Base-by-base conservation (phyloP, 1,284 basidiomycete species). In the Cutaneotrichosporon mucoides region DNA sequence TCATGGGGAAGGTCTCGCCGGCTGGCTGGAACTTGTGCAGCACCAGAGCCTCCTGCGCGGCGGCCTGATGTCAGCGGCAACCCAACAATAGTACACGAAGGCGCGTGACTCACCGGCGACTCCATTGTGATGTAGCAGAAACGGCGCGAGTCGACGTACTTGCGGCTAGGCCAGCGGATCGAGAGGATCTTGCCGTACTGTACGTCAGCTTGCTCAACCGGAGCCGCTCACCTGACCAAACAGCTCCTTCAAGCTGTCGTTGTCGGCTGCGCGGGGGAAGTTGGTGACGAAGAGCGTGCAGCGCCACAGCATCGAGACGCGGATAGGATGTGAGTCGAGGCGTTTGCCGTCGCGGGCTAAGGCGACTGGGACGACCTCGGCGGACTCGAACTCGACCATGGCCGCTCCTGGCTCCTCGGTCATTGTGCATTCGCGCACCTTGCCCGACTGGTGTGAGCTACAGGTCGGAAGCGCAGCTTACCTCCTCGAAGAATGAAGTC, bases 261-360 rank as follows among this genome's bases (percentile, higher is more conserved):
- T 93, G 68, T 95, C 90, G n/a, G 84, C 83, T 12, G 83, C 83
- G 70, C 91, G 89, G 0, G 92, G 87, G 79, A 98, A 99, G 78
- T 99, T 99, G 11, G 96, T 97, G 46, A 98, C 87, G 76, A 94
- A 99, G 4, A 99, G 79, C 2, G 95, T 99, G 4, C 92, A 95
- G 64, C 88, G 85, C 90, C 92, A 97, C 5, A 91, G 92, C 55
- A 96, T 82, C 71, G 91, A 85, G 1, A 99, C 91, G 11, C 84
- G 82, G 12, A 96, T 82, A 70, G 92, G 88, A 41, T 34, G 43
- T 0, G 82, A 86, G 44, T 83, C 81, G 50, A 99, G 70, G 38
- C 86, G 84, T 73, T 96, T 97, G 79, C 92, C 91, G 79, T 98
- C 93, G 72, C 92, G 93, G 0, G 92, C 96, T 42, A 93, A 82